Evolutionary conservation across 2,329 filamentous ascomycete genomes (phyloP).

Genomic region (Monosporascus sp.): DNA sequence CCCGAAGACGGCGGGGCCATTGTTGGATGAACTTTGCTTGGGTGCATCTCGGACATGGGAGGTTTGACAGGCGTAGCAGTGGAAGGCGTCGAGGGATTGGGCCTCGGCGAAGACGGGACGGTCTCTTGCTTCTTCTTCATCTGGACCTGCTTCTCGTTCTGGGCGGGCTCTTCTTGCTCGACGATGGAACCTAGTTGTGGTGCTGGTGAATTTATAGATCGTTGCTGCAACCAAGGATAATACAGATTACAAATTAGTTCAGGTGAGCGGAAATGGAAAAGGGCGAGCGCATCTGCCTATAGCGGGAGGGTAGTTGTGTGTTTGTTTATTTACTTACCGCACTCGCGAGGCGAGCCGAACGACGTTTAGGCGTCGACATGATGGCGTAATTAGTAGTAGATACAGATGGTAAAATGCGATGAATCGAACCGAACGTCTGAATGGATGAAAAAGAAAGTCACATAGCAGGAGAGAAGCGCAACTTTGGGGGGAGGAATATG

Average conservation of each 20-base stretch:
- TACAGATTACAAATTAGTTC: background rate
- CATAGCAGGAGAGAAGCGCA: background rate
- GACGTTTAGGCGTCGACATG: conserved; percentile 31
- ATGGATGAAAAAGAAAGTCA: background rate
- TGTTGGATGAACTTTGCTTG: conserved; percentile 72
- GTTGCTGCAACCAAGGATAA: conserved; percentile 8
- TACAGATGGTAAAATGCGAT: background rate
- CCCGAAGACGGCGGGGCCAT: conserved; percentile 75
- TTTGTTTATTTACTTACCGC: conserved; percentile 27
- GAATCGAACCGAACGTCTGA: background rate
- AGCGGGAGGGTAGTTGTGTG: background rate
- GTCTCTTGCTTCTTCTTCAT: conserved; percentile 19
- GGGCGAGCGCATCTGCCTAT: too few species aligned
- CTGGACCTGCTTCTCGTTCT: conserved; percentile 19
- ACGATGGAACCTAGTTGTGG: conserved; percentile 34
- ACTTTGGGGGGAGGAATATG: too few species aligned
- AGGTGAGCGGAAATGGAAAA: background rate
- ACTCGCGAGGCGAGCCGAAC: conserved; percentile 39
- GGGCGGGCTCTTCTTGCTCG: conserved; percentile 37
- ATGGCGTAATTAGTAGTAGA: conserved; percentile 8
- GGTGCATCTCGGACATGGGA: conserved; percentile 81
- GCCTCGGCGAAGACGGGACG: conserved; percentile 30
- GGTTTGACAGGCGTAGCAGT: conserved; percentile 64
- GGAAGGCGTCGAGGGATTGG: conserved; percentile 51
- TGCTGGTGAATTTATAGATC: conserved; percentile 21